A percentile compares a stretch with the other conserved stretches of the same genome.
These are phyloP conservation scores for Guadua angustifolia DNA, from an alignment of 176 grass and related monocot genomes.

Conservation along the genomic window DNA sequence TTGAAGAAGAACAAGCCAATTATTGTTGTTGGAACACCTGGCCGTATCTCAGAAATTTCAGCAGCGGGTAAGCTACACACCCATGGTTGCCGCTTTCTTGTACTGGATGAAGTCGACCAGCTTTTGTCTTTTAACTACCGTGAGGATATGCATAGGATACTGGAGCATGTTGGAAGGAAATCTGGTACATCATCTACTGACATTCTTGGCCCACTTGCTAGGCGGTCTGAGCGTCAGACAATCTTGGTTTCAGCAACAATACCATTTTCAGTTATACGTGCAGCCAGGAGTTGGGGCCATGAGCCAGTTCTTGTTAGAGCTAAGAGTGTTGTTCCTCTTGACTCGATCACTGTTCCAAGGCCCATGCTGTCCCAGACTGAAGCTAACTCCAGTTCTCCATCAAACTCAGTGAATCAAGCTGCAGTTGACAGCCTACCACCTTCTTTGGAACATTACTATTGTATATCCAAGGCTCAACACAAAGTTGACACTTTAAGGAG, in stretches of 20 bases:
- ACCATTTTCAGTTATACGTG: constrained; percentile 90
- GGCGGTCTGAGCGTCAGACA: constrained; percentile 75
- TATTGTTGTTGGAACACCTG: constrained; percentile 86
- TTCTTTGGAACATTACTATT: constrained; percentile 81
- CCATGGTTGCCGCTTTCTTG: constrained; percentile 78
- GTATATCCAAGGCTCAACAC: constrained; percentile 78
- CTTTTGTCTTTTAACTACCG: constrained; percentile 93
- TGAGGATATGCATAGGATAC: constrained; percentile 93
- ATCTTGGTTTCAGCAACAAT: constrained; percentile 90
- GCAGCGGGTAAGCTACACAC: constrained; percentile 86
- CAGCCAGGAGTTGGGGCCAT: constrained; percentile 81
- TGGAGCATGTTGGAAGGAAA: constrained; percentile 90
- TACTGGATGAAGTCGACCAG: constrained; percentile 95
- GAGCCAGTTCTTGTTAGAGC: constrained; percentile 85
- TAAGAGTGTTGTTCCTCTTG: constrained; percentile 76
- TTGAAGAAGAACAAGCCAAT: constrained; percentile 92
- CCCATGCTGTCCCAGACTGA: constrained; percentile 43
- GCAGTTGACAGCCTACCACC: constrained; percentile 83
- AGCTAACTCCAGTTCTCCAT: constrained; percentile 42
- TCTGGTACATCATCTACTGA: constrained; percentile 52
- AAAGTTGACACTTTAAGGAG: constrained; percentile 90
- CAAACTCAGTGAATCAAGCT: constrained; percentile 62
- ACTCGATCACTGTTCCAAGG: constrained; percentile 57
- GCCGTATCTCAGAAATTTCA: constrained; percentile 92
- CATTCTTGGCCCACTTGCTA: constrained; percentile 80